Evolutionary conservation across 1,284 basidiomycete species (phyloP).

Genomic region (Cystobasidium sp.): DNA sequence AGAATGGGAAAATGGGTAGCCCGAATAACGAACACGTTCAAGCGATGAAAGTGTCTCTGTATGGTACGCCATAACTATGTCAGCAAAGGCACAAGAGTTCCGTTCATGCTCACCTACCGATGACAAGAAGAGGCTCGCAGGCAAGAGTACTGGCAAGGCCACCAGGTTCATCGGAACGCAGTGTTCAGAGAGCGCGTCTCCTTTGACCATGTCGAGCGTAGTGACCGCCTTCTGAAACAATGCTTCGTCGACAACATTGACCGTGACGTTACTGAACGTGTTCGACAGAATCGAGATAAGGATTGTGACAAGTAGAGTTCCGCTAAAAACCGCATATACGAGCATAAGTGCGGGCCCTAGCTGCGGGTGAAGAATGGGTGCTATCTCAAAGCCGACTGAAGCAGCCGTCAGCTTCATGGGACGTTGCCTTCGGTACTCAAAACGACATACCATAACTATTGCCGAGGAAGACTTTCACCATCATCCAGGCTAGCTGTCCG

Average conservation of each 20-base stretch:
- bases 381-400: conserved; percentile 52
- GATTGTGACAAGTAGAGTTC: conserved; percentile 50
- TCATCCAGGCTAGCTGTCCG: conserved; percentile 49
- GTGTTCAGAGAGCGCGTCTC: conserved; percentile 50
- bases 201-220: conserved; percentile 52
- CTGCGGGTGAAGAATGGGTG: conserved; percentile 46
- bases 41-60: conserved; percentile 44
- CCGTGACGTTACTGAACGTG: conserved; percentile 49
- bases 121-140: conserved; percentile 32
- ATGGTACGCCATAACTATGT: not conserved
- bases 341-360: conserved; percentile 49
- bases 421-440: not conserved
- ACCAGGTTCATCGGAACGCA: conserved; percentile 48
- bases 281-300: conserved; percentile 52
- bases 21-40: conserved; percentile 48
- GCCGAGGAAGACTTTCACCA: conserved; percentile 49
- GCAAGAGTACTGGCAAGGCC: conserved; percentile 47
- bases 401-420: not conserved
- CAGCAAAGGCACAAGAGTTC: not conserved
- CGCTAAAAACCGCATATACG: conserved; percentile 45
- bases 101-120: conserved; percentile 37
- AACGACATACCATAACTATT: conserved; percentile 26
- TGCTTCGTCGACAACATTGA: conserved; percentile 48
- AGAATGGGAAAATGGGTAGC: conserved; percentile 45
- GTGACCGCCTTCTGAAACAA: conserved; percentile 50